Base-by-base conservation (phyloP, 2,329 filamentous ascomycete species). In the Akanthomyces uredinophilus region DNA sequence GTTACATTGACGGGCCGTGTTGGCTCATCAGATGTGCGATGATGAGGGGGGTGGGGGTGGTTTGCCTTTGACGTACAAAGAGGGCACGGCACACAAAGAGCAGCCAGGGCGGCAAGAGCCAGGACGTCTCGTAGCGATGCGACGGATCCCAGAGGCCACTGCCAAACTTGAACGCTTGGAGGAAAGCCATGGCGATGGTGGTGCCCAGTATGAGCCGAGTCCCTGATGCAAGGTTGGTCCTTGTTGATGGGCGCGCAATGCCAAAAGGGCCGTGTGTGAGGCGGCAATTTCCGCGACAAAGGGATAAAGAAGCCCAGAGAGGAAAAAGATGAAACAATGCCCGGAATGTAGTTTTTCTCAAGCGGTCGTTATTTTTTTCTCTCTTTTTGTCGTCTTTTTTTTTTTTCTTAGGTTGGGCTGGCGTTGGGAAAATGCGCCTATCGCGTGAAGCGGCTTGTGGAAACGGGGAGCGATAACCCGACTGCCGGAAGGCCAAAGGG, bases 121-220 rank as follows among this genome's bases (percentile, higher is more conserved):
- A 96, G 16, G 91, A 96, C 18, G 91, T 95, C 73, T 87, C 85
- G 76, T 90, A 92, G 63, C 88, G 85, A 73, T 88, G 82, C 47
- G 83, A 78, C 7, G 81, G 81, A 70, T 85, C 82, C 77, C 78
- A 85, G 37, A 73, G 70, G 65, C 74, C 75, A 35, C 66, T 71
- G 54, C 76, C 75, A 55, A 81, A 77, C 60, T 70, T 68, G 67
- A 81, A 78, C 47, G 68, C 69, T 55, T 66, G 59, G 37, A 60
- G 61, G 53, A 69, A 61, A n/a, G 16, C 37, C 62, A 61, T 61
- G 43, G 50, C n/a, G n/a, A n/a, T 61, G 44, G 1, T 35, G 49
- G 18, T 43, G 22, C 44, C 44, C 3, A 6, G 6, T 29, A 29
- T 29, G 27, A 29, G 27, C 27, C 27, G 27, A 29, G 6, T 29